Evolutionary conservation across 495 filamentous ascomycete genomes (phyloP), one percentile per base, ranked within the genome.

Genomic region (Penicillium psychrofluorescens): DNA sequence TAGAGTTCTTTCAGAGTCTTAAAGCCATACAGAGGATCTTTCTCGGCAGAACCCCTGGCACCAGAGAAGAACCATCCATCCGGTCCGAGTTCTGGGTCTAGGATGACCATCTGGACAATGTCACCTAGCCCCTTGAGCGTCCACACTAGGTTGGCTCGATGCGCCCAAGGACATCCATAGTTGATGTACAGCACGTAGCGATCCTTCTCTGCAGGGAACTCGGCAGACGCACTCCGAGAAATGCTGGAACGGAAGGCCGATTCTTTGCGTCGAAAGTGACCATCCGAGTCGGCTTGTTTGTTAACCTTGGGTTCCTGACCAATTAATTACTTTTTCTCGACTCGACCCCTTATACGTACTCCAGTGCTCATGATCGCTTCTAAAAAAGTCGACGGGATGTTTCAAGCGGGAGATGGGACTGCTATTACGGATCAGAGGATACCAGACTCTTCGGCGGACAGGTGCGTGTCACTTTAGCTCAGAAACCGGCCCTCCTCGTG

Each of bases 121-220:
- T 78, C 66, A 43, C 88, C 79, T 0, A 94, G 73, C 7, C 87
- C 87, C 63, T 94, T 95, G 41, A 95, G 73, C n/a, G 78, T 70
- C 43, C 83, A 77, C 1, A 80, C 80, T 41, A 94, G 80, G 14
- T 90, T 78, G 0, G 85, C 80, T 12, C 89, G 80, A 44, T 83
- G 86, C 0, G 88, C 88, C 88, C 88, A 95, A 0, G 88, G 88
- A 58, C 88, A 95, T 41, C 84, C 85, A 6, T 68, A 70, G 36
- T 79, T 77, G 53, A 91, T 72, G 61, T 88, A 95, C 43, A 94
- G 76, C 42, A 88, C 85, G 56, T 92, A 94, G 44, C 88, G 75
- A 44, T 76, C 79, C 54, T 78, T 79, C 55, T 88, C 85, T 11
- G 88, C 68, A 0, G 86, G 83, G 61, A 86, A 94, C 49, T 73